These are phyloP conservation scores for Gracilaria domingensis DNA, from an alignment of 23 red algal genomes.

Conservation along the genomic window DNA sequence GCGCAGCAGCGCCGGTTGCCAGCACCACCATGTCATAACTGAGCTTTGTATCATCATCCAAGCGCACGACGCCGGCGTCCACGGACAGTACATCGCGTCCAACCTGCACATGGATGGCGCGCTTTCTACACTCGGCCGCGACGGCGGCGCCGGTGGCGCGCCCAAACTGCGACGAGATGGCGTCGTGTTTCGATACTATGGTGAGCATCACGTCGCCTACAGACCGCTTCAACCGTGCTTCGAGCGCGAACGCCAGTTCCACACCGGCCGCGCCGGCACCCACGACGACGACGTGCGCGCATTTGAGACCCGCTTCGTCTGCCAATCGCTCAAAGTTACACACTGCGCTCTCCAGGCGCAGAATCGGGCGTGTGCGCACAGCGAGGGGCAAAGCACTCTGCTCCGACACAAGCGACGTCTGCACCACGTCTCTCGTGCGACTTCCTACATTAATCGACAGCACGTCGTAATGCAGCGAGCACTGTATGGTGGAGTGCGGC, in stretches of 20 bases:
- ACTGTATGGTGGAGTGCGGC: not conserved
- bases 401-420: not conserved
- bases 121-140: constrained; percentile 39
- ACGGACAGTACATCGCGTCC: constrained; percentile 35
- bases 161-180: constrained; percentile 31
- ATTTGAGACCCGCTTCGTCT: not conserved
- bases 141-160: constrained; percentile 39
- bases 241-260: constrained; percentile 79
- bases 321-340: constrained; percentile 44
- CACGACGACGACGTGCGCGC: constrained; percentile 54
- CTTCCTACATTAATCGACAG: constrained; percentile 80
- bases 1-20: constrained; percentile 75
- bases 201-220: constrained; percentile 27
- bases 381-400: constrained; percentile 10
- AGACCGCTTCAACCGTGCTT: constrained; percentile 57
- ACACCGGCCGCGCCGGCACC: constrained; percentile 85
- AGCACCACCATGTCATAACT: constrained; percentile 60
- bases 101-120: constrained; percentile 28
- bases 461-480: constrained; percentile 58
- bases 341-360: constrained; percentile 21
- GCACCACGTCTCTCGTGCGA: not conserved
- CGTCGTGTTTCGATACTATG: constrained; percentile 19
- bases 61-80: not conserved
- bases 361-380: constrained; percentile 75
- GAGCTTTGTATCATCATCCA: constrained; percentile 49